Evolutionary conservation across 768 basidiomycete species (phyloP), one percentile per base, ranked within the genome.

Genomic region (Fomitopsis serialis): DNA sequence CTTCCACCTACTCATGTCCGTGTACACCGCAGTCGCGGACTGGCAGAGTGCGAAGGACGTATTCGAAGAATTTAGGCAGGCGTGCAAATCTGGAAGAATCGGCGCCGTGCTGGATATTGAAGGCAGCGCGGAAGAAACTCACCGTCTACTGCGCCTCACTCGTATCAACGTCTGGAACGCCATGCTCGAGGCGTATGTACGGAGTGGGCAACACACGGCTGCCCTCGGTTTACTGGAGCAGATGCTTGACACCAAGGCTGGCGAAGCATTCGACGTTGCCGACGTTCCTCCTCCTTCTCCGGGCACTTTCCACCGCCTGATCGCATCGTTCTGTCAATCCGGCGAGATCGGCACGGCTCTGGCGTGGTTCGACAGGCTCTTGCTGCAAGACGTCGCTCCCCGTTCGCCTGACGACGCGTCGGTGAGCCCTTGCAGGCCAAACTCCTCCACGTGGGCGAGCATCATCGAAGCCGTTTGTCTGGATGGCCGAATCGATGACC

Each of bases 151-250:
- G 34, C 45, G 40, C 10, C 6, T 2, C 12, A 3, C 27, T 68
- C 70, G 21, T 48, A 69, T 85, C 43, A 64, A 72, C 36, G 71
- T 85, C 2, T 92, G 82, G 81, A 88, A 89, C 58, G 73, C 78
- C 60, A 90, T 92, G 85, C 81, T 94, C 34, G 75, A 82, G 45
- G 77, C 83, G 0, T 85, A 89, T 66, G 85, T 94, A 73, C 75
- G 72, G 36, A 77, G 73, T 36, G 82, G 82, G 1, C 69, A 81
- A 48, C 76, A 86, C 0, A 81, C 80, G 21, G 78, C 77, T 44
- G 92, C 84, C 9, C 61, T 92, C 10, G 79, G 67, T 22, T 66
- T 93, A 2, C 70, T 94, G 40, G 82, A 87, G 52, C 68, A 76
- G 56, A 92, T 93, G 87, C 70, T 92, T 66, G 74, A 79, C 52